These are phyloP conservation scores for Aureobasidium sp. DNA, from an alignment of 2,329 filamentous ascomycete genomes.

Conservation along the genomic window DNA sequence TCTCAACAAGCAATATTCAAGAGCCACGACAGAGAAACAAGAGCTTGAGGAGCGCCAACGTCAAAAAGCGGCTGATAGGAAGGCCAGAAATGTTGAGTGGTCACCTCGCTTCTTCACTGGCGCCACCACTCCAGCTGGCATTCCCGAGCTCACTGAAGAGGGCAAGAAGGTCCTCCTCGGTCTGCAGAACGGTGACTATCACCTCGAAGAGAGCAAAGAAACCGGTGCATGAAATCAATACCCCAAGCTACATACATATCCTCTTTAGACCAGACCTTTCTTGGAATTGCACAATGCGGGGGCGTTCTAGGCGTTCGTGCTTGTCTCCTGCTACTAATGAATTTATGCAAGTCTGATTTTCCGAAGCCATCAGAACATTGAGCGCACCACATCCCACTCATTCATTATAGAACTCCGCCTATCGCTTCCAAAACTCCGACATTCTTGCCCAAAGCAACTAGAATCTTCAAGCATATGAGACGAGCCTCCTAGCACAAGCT, in stretches of 20 bases:
- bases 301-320: conserved; percentile 4
- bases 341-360: not conserved
- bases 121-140: conserved; percentile 52
- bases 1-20: conserved; percentile 68
- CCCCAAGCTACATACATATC: not conserved
- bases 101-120: conserved; percentile 80
- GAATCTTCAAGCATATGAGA: no score
- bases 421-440: no score
- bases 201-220: conserved; percentile 41
- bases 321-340: conserved; percentile 3
- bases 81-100: conserved; percentile 63
- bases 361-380: not conserved
- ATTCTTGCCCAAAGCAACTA: no score
- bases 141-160: conserved; percentile 56
- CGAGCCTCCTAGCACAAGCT: no score
- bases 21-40: conserved; percentile 80
- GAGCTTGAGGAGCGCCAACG: conserved; percentile 88
- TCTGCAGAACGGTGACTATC: conserved; percentile 47
- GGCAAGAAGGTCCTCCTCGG: conserved; percentile 52
- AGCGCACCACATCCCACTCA: no score
- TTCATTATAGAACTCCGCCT: not conserved
- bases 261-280: not conserved
- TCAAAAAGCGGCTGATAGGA: conserved; percentile 73
- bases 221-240: conserved; percentile 27
- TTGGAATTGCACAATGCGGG: conserved; percentile 8